phyloP scores from a whole-genome alignment of 306 rosid genomes.

The Pyrus communis region DNA sequence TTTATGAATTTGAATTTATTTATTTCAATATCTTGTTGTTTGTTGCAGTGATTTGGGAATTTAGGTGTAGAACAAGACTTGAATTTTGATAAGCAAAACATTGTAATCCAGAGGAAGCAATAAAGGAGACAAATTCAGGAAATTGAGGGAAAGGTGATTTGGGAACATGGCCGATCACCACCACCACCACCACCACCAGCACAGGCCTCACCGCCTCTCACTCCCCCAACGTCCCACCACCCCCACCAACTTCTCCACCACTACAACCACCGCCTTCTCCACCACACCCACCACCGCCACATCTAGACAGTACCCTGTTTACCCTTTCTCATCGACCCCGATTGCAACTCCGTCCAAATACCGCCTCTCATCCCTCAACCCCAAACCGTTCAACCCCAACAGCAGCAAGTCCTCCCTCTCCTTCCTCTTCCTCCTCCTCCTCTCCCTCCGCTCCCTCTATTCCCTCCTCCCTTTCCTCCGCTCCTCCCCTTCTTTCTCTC shows the following conservation, averaged over 20 bases:
- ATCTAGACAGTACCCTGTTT: slow-evolving; percentile 30
- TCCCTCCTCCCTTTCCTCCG: slow-evolving; percentile 74
- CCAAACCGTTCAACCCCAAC: slow-evolving; percentile 25
- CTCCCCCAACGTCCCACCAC: slow-evolving; percentile 47
- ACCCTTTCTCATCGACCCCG: slow-evolving; percentile 39
- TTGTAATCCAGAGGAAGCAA: neutral
- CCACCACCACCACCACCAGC: slow-evolving; percentile 41
- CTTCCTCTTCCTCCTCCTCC: slow-evolving; percentile 51
- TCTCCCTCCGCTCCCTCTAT: slow-evolving; percentile 67
- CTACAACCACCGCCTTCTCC: slow-evolving; percentile 12
- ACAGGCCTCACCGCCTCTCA: slow-evolving; percentile 71
- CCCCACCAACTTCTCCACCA: slow-evolving; percentile 11
- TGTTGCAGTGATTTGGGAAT: neutral
- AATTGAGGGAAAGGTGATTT: neutral
- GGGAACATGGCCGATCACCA: slow-evolving; percentile 13
- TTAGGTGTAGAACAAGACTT: neutral
- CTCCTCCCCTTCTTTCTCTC: slow-evolving; percentile 69
- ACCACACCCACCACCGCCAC: slow-evolving; percentile 18
- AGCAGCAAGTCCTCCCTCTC: slow-evolving; percentile 42
- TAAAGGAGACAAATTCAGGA: neutral
- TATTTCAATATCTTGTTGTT: neutral
- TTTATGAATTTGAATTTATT: neutral
- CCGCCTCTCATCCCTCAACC: slow-evolving; percentile 38
- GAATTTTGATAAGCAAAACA: neutral
- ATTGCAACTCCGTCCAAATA: slow-evolving; percentile 65